Evolutionary conservation across 2,329 filamentous ascomycete genomes (phyloP).

Genomic region (Ramularia collo-cygni): DNA sequence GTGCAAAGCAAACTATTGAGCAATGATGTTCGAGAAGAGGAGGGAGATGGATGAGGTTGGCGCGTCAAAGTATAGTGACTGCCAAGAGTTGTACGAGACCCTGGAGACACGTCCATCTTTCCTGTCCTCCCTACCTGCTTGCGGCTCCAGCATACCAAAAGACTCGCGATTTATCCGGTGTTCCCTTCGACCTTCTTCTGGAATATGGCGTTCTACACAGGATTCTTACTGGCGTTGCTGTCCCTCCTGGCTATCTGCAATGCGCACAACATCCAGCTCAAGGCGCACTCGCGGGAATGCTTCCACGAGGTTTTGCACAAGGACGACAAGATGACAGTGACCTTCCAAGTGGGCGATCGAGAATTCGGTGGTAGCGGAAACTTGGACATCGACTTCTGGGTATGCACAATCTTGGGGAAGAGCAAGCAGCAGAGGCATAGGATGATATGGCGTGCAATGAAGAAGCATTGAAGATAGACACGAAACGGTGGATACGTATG

Average conservation of each 20-base stretch:
- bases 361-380: slow-evolving; percentile 94
- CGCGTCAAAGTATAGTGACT: too few relatives aligned
- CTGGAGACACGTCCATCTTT: background rate
- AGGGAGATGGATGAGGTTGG: background rate
- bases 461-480: background rate
- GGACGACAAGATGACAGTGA: slow-evolving; percentile 97
- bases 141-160: too few relatives aligned
- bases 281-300: slow-evolving; percentile 89
- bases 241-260: slow-evolving; percentile 57
- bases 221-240: slow-evolving; percentile 40
- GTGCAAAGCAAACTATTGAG: too few relatives aligned
- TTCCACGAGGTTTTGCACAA: slow-evolving; percentile 90
- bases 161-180: slow-evolving; percentile 3
- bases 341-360: slow-evolving; percentile 93
- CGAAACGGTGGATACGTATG: too few relatives aligned
- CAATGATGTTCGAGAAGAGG: background rate
- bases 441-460: background rate
- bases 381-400: slow-evolving; percentile 96
- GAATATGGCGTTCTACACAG: slow-evolving; percentile 29
- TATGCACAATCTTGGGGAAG: slow-evolving; percentile 42
- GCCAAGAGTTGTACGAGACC: background rate
- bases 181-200: slow-evolving; percentile 6
- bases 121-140: too few relatives aligned
- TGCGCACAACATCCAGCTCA: slow-evolving; percentile 94
- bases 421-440: background rate